Base-by-base conservation (phyloP, 257 asterid genomes). In the Lithospermum erythrorhizon region DNA sequence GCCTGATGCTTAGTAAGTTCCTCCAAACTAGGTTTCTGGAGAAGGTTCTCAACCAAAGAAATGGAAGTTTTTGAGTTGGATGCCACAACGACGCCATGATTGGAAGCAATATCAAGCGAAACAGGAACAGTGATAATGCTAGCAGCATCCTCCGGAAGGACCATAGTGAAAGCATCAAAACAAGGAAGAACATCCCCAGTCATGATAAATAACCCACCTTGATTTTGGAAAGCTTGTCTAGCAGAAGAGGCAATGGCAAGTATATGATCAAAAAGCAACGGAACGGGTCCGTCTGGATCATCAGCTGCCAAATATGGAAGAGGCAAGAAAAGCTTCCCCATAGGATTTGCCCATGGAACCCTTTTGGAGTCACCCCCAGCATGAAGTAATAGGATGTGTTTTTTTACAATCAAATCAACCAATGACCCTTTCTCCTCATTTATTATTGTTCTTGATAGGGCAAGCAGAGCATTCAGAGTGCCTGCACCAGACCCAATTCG, bases 181-280 rank as follows among this genome's bases (percentile, higher is more conserved):
- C 98, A 93, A 71, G 97, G 98, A 73, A 89, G 98, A 75, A 89
- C 98, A 79, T 93, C 98, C 53, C 98, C 97, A 22, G 98, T 89
- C 98, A 93, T 93, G 74, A 77, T 89, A 78, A 93, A 79, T 63
- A 93, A 57, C 53, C 98, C 96, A 63, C 98, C 96, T 86, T 82
- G 79, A 41, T 81, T 81, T 67, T 72, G 79, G 67, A 93, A 86
- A 65, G 95, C 95, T 78, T 80, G 87, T 81, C 98, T 78, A 20
- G 97, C 95, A 65, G 91, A 79, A 67, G 96, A 84, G 68, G 98
- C 90, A 65, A 93, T 80, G 47, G 98, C 98, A 62, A 93, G 95
- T 73, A 93, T 86, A 72, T 89, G 98, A 80, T 93, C 95, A 65
- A 93, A 86, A 68, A 93, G 97, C 78, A 89, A 71, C 55, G 98